These are phyloP conservation scores for Chlorella sp. DNA, from an alignment of 139 green algal genomes.

Conservation along the genomic window DNA sequence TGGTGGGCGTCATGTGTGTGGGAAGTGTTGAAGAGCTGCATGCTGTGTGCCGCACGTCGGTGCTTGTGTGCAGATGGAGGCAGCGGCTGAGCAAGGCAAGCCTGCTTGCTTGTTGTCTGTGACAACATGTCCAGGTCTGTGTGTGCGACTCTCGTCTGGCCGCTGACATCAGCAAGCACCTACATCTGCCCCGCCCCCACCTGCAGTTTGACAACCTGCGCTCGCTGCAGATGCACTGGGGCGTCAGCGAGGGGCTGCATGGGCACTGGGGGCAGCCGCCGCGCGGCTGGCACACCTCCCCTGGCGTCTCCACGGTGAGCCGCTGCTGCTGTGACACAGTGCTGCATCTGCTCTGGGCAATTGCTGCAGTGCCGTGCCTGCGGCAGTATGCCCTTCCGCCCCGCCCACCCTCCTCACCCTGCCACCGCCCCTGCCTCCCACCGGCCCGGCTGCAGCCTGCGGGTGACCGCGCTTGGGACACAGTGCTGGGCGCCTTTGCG, in stretches of 20 bases:
- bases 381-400: neutral
- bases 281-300: slow-evolving; percentile 41
- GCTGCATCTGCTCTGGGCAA: neutral
- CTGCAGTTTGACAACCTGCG: slow-evolving; percentile 33
- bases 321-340: neutral
- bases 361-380: neutral
- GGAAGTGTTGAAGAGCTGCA: too few relatives aligned
- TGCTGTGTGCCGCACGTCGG: too few relatives aligned
- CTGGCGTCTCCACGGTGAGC: slow-evolving; percentile 28
- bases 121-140: neutral
- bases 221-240: slow-evolving; percentile 53
- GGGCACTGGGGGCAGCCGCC: slow-evolving; percentile 36
- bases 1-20: too few relatives aligned
- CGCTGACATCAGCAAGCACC: too few relatives aligned
- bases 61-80: too few relatives aligned
- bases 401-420: too few relatives aligned
- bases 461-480: slow-evolving; percentile 41
- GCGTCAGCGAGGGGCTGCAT: neutral
- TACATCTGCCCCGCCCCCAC: too few relatives aligned
- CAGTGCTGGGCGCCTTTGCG: slow-evolving; percentile 17
- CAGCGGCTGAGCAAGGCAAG: too few relatives aligned
- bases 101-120: too few relatives aligned
- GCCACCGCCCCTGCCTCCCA: too few relatives aligned
- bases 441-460: neutral
- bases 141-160: neutral